Evolutionary conservation across 1,284 basidiomycete species (phyloP), one percentile per base, ranked within the genome.

Genomic region (Boletus smithii): DNA sequence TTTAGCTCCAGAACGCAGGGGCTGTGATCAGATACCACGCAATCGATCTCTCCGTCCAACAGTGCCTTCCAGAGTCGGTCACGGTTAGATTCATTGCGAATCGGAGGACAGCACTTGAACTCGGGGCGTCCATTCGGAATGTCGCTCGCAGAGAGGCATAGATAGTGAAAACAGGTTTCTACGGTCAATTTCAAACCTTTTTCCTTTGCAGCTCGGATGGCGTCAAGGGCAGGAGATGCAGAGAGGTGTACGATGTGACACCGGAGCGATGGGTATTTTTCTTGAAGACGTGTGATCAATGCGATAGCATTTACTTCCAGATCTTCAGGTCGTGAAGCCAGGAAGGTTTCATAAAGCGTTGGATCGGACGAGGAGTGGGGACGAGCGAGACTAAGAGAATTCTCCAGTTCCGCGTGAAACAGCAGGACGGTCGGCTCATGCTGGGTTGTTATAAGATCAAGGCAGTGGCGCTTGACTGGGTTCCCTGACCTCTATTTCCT

Each of bases 81-180:
- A 51, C 84, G 76, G 66, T 97, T 97, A 3, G 63, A 67, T 11
- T 73, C 71, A 38, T 81, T 79, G 35, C 94, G 81, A 54, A 97
- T 88, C 3, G 94, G 94, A n/a, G 94, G 94, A 68, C 91, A 95
- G 63, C 94, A 97, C 66, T 97, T 97, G 79, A 88, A 91, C 65
- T 91, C 84, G 32, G 88, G 82, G 16, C 70, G 79, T 3, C 87
- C 85, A 49, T 76, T 67, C 5, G 89, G 91, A 42, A 89, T 80
- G 46, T 77, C 66, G 50, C 77, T 73, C 0, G 85, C 73, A 23
- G 80, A 71, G 16, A 91, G 76, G 56, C 81, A 82, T 30, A 95
- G 80, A 70, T 97, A 97, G 69, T 97, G 93, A 71, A 94, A 95
- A 69, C 92, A 95, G 0, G 94, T 97, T 72, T 97, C 94, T 47